Evolutionary conservation across 208 protist genomes (phyloP).

Genomic region (Trypanosoma vivax): DNA sequence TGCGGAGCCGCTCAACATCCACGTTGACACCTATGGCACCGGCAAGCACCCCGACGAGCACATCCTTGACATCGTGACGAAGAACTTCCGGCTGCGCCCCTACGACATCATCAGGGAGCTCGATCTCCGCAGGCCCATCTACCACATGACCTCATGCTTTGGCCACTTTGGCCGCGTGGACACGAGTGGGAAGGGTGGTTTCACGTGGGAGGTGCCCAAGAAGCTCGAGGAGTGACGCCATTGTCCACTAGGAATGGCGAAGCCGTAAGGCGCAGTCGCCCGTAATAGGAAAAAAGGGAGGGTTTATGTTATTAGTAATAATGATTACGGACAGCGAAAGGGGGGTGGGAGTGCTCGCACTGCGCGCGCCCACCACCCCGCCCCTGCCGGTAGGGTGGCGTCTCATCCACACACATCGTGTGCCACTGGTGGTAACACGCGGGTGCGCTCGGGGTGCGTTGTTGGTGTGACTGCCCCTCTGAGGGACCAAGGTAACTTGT

Average conservation of each 20-base stretch:
- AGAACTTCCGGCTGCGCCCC: slow-evolving; percentile 2
- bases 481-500: no score
- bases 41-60: neutral
- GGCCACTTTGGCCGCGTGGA: slow-evolving; percentile 1
- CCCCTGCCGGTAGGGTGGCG: no score
- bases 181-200: neutral
- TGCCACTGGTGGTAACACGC: no score
- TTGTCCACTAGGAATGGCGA: no score
- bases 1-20: slow-evolving; percentile 7
- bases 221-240: neutral
- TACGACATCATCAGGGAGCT: slow-evolving; percentile 5
- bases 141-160: neutral
- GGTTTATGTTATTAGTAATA: no score
- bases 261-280: neutral
- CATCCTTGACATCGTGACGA: neutral
- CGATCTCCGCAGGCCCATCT: neutral
- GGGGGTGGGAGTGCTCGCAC: no score
- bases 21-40: slow-evolving; percentile 1
- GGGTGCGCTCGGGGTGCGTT: no score
- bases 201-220: slow-evolving; percentile 35
- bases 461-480: no score
- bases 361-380: no score
- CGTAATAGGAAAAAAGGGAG: no score
- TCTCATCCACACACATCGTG: no score
- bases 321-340: no score